Conservation (phyloP, 2,329 filamentous ascomycete genomes). For the Fusarium anguioides region DNA sequence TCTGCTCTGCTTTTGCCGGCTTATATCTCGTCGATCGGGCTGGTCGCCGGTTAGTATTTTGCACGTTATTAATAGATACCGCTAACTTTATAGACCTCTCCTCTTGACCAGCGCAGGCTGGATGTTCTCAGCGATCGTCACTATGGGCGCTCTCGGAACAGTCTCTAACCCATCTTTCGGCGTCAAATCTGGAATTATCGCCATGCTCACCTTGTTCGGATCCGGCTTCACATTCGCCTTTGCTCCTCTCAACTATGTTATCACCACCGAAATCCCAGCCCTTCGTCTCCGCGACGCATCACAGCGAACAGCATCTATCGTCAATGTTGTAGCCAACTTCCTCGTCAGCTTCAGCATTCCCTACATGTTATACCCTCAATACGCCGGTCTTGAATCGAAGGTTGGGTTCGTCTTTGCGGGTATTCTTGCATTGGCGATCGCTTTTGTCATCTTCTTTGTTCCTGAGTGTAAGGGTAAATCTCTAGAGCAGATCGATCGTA, state of each 20-base stretch:
- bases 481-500: conserved; percentile 34
- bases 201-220: conserved; percentile 42
- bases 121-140: conserved; percentile 38
- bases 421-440: conserved; percentile 1
- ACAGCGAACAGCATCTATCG: conserved; percentile 10
- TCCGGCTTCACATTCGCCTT: conserved; percentile 16
- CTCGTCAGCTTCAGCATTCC: conserved; percentile 37
- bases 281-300: conserved; percentile 22
- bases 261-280: conserved; percentile 37
- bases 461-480: conserved; percentile 40
- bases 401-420: conserved; percentile 40
- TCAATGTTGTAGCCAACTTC: conserved; percentile 12
- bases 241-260: conserved; percentile 28
- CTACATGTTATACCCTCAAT: conserved; percentile 29
- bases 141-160: conserved; percentile 43
- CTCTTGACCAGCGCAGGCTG: conserved; percentile 23
- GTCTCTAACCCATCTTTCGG: conserved; percentile 12
- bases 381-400: conserved; percentile 22
- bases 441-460: conserved; percentile 32
- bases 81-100: not conserved
- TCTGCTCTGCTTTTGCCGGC: conserved; percentile 16
- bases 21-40: conserved; percentile 1
- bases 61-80: rapidly evolving
- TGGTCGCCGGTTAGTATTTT: conserved; percentile 18
- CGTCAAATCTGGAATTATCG: conserved; percentile 39